Base-by-base conservation (phyloP, 192 early-diverging fungal species). In the Entomortierella lignicola region DNA sequence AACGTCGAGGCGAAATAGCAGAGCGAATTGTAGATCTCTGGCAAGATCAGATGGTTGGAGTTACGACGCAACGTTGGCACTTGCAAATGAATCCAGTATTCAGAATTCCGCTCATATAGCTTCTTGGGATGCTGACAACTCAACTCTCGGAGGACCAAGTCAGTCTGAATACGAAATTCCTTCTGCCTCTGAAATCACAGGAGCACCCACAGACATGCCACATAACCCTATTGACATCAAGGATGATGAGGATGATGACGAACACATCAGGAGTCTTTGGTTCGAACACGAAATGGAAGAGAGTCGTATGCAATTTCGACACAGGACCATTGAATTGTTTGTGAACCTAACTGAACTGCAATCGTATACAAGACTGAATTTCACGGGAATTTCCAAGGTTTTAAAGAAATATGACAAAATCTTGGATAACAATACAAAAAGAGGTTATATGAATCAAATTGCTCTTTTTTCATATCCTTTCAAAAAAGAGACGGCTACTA, bases 401-500 rank as follows among this genome's bases (percentile, higher is more conserved):
- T 82, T 97, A 20, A 99, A 99, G 85, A 99, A 99, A 84, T 99
- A 93, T 71, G 97, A 97, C 83, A 98, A 97, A 77, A 93, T 97
- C 27, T 95, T 93, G 11, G 85, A 89, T 32, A 87, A 85, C 53
- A 85, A 64, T 62, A 85, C 89, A 17, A 94, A 94, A 68, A 75
- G 82, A 18, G 63, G 82, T 44, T 97, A 94, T 72, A 89, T 95
- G 77, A 74, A 74, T 32, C 74, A 85, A 48, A 69, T 86, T 12
- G 91, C 97, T 8, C 82, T 87, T 17, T 69, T 72, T 4, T 79
- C 91, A 0, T 91, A 93, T 59, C 89, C 93, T 15, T 97, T 95
- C 83, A 86, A 85, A 17, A 48, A 81, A 1, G 74, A 82, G 0
- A 91, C 94, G 25, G 92, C 90, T 44, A 61, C 73, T 21, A 80